phyloP scores from a whole-genome alignment of 805 yeast genomes.

The Peterozyma xylosa region DNA sequence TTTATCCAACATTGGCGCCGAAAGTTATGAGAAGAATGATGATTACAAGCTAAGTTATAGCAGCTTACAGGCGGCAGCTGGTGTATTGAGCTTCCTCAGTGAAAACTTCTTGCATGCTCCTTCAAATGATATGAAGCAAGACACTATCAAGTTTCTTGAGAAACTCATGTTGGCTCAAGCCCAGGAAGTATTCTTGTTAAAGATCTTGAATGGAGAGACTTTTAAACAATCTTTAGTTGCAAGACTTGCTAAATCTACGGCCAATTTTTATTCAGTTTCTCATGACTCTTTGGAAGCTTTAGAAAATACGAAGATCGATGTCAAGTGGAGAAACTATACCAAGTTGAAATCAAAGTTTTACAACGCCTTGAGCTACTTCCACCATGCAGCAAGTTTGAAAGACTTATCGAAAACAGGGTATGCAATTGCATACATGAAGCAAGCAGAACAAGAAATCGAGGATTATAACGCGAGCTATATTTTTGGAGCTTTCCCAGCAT shows the following conservation, averaged over 20 bases:
- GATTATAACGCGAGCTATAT: slow-evolving; percentile 13
- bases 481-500: slow-evolving; percentile 13
- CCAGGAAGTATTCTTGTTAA: slow-evolving; percentile 73
- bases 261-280: slow-evolving; percentile 47
- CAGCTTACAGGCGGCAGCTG: slow-evolving; percentile 68
- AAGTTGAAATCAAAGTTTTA: slow-evolving; percentile 49
- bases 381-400: slow-evolving; percentile 50
- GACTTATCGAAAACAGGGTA: slow-evolving; percentile 59
- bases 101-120: slow-evolving; percentile 90
- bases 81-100: slow-evolving; percentile 61
- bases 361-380: slow-evolving; percentile 51
- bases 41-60: slow-evolving; percentile 54
- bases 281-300: slow-evolving; percentile 32
- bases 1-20: slow-evolving; percentile 42
- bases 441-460: slow-evolving; percentile 36
- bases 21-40: slow-evolving; percentile 24
- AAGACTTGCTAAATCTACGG: slow-evolving; percentile 61
- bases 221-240: slow-evolving; percentile 66
- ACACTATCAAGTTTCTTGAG: slow-evolving; percentile 56
- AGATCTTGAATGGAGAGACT: slow-evolving; percentile 39
- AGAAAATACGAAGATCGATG: slow-evolving; percentile 17
- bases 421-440: slow-evolving; percentile 57
- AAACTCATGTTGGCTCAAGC: slow-evolving; percentile 78
- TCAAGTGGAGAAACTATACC: slow-evolving; percentile 42
- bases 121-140: slow-evolving; percentile 63